Base-by-base conservation (phyloP, 352 stramenopile genomes). In the Vaucheria bursata region DNA sequence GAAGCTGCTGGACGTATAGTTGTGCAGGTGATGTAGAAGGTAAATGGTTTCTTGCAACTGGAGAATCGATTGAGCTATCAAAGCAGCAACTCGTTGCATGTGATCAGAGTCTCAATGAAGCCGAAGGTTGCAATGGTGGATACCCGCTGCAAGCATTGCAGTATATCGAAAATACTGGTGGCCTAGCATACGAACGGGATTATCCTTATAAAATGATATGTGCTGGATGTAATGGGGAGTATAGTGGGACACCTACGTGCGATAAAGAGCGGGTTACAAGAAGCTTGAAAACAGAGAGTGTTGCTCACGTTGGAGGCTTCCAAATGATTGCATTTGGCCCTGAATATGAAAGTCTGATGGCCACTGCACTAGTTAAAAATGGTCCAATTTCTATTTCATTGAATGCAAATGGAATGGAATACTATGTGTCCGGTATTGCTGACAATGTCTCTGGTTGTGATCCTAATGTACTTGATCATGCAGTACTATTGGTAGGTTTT, bases 401-500 rank as follows among this genome's bases (percentile, higher is more conserved):
- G 1, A 71, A 83, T 45, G 78, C 78, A 1, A 33, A 36, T 25
- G 71, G 71, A 40, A 83, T 83, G 78, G 78, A 83, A 8, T 83
- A 74, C 52, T 83, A 83, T 69, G 40, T 31, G 53, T 31, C 53
- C 6, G 53, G 53, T 2, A 34, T 34, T 34, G 37, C 37, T 34
- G 53, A 68, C 53, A 68, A 7, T 34, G 37, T 34, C 31, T 34
- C 37, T 2, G 31, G 31, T 37, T 82, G 77, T 66, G 3, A 69
- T 0, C 70, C 70, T 0, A 33, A 53, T 12, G 67, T 73, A 6
- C 85, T 97, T 8, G 90, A 96, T 76, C 92, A 97, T 83, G 94
- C 91, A 31, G 91, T 96, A 37, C 84, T 96, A 12, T 88, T 92
- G 0, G 91, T 96, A 0, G 92, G 92, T 38, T 91, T 94, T 74